Evolutionary conservation across 1,284 basidiomycete species (phyloP).

Genomic region (Cutaneotrichosporon cyanovorans): DNA sequence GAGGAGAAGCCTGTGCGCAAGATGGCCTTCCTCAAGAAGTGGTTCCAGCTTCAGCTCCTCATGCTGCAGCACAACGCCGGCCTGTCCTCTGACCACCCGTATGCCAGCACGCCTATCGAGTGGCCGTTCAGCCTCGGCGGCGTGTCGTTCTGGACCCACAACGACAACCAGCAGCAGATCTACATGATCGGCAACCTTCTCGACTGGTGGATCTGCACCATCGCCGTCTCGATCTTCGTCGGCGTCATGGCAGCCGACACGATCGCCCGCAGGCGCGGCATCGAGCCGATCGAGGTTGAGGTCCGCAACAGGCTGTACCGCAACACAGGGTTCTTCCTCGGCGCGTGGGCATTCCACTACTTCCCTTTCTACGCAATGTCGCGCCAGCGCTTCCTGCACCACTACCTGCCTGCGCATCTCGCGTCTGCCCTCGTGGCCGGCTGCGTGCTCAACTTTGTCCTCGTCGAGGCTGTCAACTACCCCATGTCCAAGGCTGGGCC

Average conservation of each 20-base stretch:
- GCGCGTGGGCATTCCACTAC: conserved; percentile 94
- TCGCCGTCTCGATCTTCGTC: conserved; percentile 76
- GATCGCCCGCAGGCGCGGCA: conserved; percentile 73
- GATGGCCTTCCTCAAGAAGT: conserved; percentile 91
- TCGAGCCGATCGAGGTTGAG: conserved; percentile 78
- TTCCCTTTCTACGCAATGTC: conserved; percentile 97
- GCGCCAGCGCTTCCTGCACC: conserved; percentile 93
- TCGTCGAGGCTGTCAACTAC: conserved; percentile 87
- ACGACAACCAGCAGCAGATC: conserved; percentile 77
- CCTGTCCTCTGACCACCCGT: conserved; percentile 88
- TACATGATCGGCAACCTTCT: conserved; percentile 92
- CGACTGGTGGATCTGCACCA: conserved; percentile 89
- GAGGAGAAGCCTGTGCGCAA: conserved; percentile 63
- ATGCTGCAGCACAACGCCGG: conserved; percentile 99
- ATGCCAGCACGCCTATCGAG: conserved; percentile 86
- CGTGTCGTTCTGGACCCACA: conserved; percentile 97
- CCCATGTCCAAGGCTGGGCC: conserved; percentile 68
- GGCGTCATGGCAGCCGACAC: conserved; percentile 85
- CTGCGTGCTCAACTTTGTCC: conserved; percentile 80
- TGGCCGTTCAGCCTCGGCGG: conserved; percentile 96
- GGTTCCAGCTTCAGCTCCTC: conserved; percentile 80
- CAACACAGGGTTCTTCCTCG: conserved; percentile 87
- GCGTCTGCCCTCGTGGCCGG: conserved; percentile 87
- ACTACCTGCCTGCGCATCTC: conserved; percentile 92
- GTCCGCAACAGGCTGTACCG: conserved; percentile 89